Percentiles rank a stretch among this genome's conserved stretches.
Conservation (phyloP, 768 basidiomycete genomes). For the Rhodotorula sphaerocarpa region DNA sequence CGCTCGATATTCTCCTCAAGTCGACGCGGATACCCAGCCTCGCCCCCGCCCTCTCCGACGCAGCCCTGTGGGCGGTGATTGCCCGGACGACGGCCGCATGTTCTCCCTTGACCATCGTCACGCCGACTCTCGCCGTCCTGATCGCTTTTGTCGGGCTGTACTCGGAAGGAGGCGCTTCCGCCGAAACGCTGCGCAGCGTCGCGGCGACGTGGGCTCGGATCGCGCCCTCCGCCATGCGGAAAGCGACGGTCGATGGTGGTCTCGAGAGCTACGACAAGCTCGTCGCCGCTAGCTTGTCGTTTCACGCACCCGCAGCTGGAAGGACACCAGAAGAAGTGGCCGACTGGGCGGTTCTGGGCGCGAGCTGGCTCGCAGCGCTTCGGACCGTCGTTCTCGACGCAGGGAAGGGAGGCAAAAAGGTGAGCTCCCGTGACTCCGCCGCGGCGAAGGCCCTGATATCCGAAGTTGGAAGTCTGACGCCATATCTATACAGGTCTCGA, state of each 20-base stretch:
- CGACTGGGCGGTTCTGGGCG: constrained; percentile 19
- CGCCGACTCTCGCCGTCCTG: constrained; percentile 14
- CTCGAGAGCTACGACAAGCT: constrained; percentile 30
- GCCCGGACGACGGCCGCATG: neutral
- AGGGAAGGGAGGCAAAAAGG: constrained; percentile 33
- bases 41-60: neutral
- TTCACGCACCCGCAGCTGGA: neutral
- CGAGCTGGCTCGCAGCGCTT: constrained; percentile 19
- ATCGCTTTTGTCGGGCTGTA: constrained; percentile 6
- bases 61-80: constrained; percentile 11
- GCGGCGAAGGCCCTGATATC: too few relatives aligned
- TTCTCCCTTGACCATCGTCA: neutral
- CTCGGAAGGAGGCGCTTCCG: too few relatives aligned
- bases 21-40: neutral
- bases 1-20: constrained; percentile 10
- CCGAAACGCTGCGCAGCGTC: neutral
- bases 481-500: constrained; percentile 10
- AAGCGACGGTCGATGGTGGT: constrained; percentile 23
- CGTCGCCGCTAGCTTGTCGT: neutral
- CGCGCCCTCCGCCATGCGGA: constrained; percentile 16
- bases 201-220: constrained; percentile 5
- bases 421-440: neutral
- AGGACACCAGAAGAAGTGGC: neutral
- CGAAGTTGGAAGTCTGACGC: neutral
- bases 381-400: constrained; percentile 9